These are phyloP conservation scores for Xylaria sp. DNA, from an alignment of 2,329 filamentous ascomycete species.

Conservation along the genomic window DNA sequence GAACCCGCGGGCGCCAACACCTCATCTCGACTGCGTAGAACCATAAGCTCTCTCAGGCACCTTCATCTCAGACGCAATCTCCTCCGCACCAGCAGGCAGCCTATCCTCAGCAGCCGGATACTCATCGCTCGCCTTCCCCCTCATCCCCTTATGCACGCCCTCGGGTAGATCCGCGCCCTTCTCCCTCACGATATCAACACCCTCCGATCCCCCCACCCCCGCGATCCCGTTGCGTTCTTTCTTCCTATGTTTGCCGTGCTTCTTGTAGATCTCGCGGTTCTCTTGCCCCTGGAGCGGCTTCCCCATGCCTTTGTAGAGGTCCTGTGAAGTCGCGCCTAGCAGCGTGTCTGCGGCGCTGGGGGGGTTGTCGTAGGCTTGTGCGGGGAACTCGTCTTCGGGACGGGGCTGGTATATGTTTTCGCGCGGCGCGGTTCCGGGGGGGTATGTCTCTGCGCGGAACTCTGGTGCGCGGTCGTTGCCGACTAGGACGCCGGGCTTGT, in stretches of 20 bases:
- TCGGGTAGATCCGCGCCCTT: conserved; percentile 51
- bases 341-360: conserved; percentile 55
- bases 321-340: conserved; percentile 57
- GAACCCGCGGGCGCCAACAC: not conserved
- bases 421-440: conserved; percentile 71
- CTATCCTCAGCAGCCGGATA: conserved; percentile 47
- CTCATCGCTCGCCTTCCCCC: conserved; percentile 41
- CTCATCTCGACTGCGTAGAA: conserved; percentile 35
- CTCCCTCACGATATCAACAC: conserved; percentile 44
- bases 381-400: conserved; percentile 51
- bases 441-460: conserved; percentile 70
- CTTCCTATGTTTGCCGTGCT: conserved; percentile 50
- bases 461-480: conserved; percentile 70
- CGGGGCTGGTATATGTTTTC: conserved; percentile 56
- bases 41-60: conserved; percentile 35
- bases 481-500: conserved; percentile 70
- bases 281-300: conserved; percentile 58
- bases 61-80: conserved; percentile 43
- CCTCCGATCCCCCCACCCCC: conserved; percentile 52
- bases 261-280: conserved; percentile 55
- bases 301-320: conserved; percentile 58
- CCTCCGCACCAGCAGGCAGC: conserved; percentile 43
- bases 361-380: conserved; percentile 48
- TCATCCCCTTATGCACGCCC: conserved; percentile 43
- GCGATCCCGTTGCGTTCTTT: conserved; percentile 55